Percentiles rank a stretch among this genome's conserved stretches.
Conservation (phyloP, 345 rosid genomes). For the Brassica carinata region DNA sequence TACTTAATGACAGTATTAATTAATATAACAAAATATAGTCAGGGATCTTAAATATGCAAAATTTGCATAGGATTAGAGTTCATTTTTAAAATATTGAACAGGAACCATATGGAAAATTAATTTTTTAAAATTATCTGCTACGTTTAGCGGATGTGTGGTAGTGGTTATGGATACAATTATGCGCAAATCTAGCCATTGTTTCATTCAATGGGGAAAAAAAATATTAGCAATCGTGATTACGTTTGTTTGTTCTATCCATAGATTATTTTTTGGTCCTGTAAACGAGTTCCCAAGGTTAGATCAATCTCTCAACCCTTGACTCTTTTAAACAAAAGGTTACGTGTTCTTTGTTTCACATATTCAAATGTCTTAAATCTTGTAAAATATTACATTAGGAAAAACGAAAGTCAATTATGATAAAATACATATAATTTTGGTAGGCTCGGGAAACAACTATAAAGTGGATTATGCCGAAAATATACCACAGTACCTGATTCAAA, state of each 20-base stretch:
- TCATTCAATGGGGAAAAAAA: background rate
- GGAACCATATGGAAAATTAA: background rate
- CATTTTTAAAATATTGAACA: background rate
- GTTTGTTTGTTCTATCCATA: background rate
- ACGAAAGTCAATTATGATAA: background rate
- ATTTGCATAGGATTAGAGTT: background rate
- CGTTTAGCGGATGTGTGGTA: slow-evolving; percentile 4
- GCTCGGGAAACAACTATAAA: too few relatives aligned
- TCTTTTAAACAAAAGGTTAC: background rate
- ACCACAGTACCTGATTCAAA: too few relatives aligned
- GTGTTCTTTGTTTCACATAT: background rate
- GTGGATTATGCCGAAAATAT: too few relatives aligned
- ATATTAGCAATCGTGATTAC: background rate
- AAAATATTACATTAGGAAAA: background rate
- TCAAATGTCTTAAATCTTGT: background rate
- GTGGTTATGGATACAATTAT: background rate
- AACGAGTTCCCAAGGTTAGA: background rate
- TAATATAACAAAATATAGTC: background rate
- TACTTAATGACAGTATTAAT: background rate
- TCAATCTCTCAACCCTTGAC: background rate
- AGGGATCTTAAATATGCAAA: background rate
- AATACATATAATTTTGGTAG: background rate
- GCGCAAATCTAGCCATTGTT: slow-evolving; percentile 26
- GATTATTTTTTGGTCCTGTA: background rate
- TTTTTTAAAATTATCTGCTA: background rate